Percentiles rank a stretch among this genome's conserved stretches.
Evolutionary conservation across 768 basidiomycete genomes (phyloP).

Genomic region (Agrocybe chaxingu): DNA sequence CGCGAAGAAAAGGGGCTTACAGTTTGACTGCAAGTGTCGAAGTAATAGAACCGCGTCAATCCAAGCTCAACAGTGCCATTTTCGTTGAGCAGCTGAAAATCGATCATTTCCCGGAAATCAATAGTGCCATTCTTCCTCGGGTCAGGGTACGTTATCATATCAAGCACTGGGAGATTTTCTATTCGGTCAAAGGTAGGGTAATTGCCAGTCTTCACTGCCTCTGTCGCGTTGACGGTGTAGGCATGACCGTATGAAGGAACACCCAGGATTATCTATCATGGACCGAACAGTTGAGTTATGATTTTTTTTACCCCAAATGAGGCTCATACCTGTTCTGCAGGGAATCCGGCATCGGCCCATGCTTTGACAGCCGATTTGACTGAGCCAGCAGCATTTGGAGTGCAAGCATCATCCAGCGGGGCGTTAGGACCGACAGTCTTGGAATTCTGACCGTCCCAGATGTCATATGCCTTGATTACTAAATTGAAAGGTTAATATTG

Average conservation of each 20-base stretch:
- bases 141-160: conserved; percentile 23
- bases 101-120: conserved; percentile 54
- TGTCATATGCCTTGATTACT: conserved; percentile 66
- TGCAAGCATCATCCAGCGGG: conserved; percentile 74
- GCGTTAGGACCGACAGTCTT: conserved; percentile 74
- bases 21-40: conserved; percentile 65
- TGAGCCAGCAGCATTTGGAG: conserved; percentile 54
- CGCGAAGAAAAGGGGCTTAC: conserved; percentile 34
- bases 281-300: neutral
- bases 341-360: conserved; percentile 79
- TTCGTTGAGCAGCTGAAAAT: conserved; percentile 42
- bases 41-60: conserved; percentile 37
- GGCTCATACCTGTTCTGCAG: conserved; percentile 36
- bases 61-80: conserved; percentile 39
- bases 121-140: conserved; percentile 40
- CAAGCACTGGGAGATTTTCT: conserved; percentile 27
- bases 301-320: neutral
- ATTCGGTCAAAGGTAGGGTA: conserved; percentile 44
- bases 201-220: conserved; percentile 31
- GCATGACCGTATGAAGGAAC: conserved; percentile 81
- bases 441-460: conserved; percentile 45
- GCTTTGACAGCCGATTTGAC: conserved; percentile 65
- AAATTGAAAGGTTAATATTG: neutral
- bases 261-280: conserved; percentile 63
- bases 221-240: conserved; percentile 41